phyloP scores from a whole-genome alignment of 2,329 filamentous ascomycete species.

The Sordariomycetes sp. region DNA sequence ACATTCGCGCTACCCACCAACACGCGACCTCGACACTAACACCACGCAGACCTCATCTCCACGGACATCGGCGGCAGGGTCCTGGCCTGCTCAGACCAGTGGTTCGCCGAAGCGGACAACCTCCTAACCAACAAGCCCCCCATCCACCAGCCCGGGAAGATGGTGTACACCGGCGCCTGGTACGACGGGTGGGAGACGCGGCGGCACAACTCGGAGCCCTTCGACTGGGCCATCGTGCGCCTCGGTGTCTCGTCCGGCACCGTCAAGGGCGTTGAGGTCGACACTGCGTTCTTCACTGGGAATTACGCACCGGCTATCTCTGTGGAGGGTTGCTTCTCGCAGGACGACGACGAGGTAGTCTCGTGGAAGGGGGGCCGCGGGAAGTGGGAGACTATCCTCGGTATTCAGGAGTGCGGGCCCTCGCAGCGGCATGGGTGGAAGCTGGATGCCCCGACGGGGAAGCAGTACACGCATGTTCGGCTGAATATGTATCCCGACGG shows the following conservation, averaged over 20 bases:
- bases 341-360: slow-evolving; percentile 49
- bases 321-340: slow-evolving; percentile 61
- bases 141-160: slow-evolving; percentile 50
- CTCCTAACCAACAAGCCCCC: slow-evolving; percentile 50
- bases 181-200: slow-evolving; percentile 61
- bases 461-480: slow-evolving; percentile 66
- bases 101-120: slow-evolving; percentile 54
- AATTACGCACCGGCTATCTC: slow-evolving; percentile 72
- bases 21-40: background rate
- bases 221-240: slow-evolving; percentile 55
- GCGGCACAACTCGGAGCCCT: slow-evolving; percentile 48
- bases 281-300: slow-evolving; percentile 71
- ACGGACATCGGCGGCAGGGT: slow-evolving; percentile 48
- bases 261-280: slow-evolving; percentile 63
- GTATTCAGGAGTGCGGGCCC: slow-evolving; percentile 59
- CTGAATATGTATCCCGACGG: slow-evolving; percentile 80
- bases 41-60: slow-evolving; percentile 41
- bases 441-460: slow-evolving; percentile 41
- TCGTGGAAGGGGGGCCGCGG: slow-evolving; percentile 45
- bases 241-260: slow-evolving; percentile 58
- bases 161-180: slow-evolving; percentile 58
- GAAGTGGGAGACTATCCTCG: slow-evolving; percentile 60
- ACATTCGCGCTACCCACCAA: background rate
- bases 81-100: slow-evolving; percentile 53
- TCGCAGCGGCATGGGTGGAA: slow-evolving; percentile 63